Evolutionary conservation across 768 basidiomycete species (phyloP), one percentile per base, ranked within the genome.

Genomic region (Rhizopogon sp.): DNA sequence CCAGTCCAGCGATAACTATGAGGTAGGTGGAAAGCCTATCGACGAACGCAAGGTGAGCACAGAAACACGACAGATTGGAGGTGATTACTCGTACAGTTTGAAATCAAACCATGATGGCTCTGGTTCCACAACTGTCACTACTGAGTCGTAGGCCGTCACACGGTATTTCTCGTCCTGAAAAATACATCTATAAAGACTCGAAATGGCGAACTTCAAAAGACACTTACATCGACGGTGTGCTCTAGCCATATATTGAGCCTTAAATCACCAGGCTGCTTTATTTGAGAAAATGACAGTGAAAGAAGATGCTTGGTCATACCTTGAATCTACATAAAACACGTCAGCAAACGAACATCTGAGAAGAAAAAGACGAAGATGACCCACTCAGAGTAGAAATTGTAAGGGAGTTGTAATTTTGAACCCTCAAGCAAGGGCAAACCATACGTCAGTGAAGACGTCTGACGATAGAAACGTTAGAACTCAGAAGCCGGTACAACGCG

Each of bases 41-140:
- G 20, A 29, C 50, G 28, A 43, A 52, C 52, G 17, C 47, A 43
- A 17, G 43, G 52, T n/a, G 31, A 49, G 35, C 14, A 37, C 35
- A 7, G 29, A 55, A 56, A 45, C 45, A 25, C 6, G 14, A 16
- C 43, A n/a, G 43, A 17, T 10, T 33, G 6, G 1, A 39, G 9
- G 6, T 41, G 29, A 58, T 20, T 42, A n/a, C 25, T 72, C 89
- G 43, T 61, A 92, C 91, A 91, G 79, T 67, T 90, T 87, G 63
- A 86, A 76, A 69, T 93, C 91, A 60, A 92, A 83, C 66, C 86
- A 77, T 29, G 89, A 89, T 39, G 80, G 64, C 55, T 87, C 85
- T 16, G 91, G 89, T 65, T 93, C 90, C 39, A 93, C 88, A 35
- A 93, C 75, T 6, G 83, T 85, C 49, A 93, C 80, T 47, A 91